Percentiles rank a stretch among this genome's conserved stretches.
Evolutionary conservation across 2,329 filamentous ascomycete genomes (phyloP).

Genomic region (Biscogniauxia mediterranea): DNA sequence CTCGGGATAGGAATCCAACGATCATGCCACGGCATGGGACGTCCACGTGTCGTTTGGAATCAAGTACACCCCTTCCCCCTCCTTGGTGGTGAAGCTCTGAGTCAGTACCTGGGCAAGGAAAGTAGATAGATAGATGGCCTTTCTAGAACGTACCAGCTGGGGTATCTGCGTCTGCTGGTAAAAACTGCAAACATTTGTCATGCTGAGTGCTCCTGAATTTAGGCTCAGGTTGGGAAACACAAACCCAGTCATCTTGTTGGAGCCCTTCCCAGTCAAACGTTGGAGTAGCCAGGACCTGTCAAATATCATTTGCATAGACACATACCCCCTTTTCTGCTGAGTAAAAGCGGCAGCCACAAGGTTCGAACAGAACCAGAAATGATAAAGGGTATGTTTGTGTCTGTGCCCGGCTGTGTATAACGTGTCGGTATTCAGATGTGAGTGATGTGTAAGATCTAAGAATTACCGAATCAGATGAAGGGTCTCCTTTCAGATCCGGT

Average conservation of each 20-base stretch:
- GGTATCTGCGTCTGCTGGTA: background rate
- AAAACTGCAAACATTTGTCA: background rate
- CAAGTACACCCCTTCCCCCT: background rate
- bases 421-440: background rate
- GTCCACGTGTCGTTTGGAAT: background rate
- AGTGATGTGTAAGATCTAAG: background rate
- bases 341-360: background rate
- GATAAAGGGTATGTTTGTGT: too few species aligned
- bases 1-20: background rate
- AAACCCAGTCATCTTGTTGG: background rate
- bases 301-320: background rate
- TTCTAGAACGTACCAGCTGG: background rate
- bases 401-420: too few species aligned
- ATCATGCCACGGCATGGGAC: background rate
- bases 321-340: background rate
- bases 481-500: background rate
- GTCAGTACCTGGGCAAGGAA: background rate
- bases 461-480: background rate
- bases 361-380: background rate
- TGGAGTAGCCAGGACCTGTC: background rate
- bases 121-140: background rate
- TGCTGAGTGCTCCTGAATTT: background rate
- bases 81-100: background rate
- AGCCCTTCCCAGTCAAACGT: background rate
- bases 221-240: background rate